Conservation (phyloP, 495 filamentous ascomycete genomes). For the Penicillium waksmanii region DNA sequence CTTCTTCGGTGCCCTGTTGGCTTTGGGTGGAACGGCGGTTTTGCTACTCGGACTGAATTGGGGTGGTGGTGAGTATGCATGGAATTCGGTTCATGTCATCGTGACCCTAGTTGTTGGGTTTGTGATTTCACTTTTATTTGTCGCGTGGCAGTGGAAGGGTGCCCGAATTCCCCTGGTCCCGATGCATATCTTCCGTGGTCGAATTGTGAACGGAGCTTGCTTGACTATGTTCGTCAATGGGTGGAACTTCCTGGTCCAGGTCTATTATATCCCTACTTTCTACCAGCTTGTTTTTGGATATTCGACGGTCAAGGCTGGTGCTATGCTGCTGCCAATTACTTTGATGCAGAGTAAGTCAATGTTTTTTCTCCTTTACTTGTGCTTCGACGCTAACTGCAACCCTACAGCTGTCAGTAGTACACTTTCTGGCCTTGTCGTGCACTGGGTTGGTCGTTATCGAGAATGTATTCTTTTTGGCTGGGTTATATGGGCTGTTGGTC, state of each 20-base stretch:
- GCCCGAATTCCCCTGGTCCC: constrained; percentile 32
- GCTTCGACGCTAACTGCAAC: neutral
- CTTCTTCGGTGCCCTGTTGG: constrained; percentile 44
- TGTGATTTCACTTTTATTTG: constrained; percentile 45
- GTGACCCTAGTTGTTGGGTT: constrained; percentile 51
- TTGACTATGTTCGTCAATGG: constrained; percentile 59
- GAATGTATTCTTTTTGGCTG: constrained; percentile 57
- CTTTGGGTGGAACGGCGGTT: constrained; percentile 46
- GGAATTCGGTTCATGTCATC: constrained; percentile 54
- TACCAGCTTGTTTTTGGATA: constrained; percentile 59
- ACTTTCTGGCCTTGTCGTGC: constrained; percentile 53
- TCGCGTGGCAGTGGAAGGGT: constrained; percentile 55
- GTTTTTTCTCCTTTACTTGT: neutral
- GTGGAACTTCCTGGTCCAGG: constrained; percentile 58
- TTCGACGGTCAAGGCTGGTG: constrained; percentile 52
- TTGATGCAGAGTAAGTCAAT: constrained; percentile 47
- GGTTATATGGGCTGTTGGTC: constrained; percentile 55
- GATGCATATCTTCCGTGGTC: constrained; percentile 54
- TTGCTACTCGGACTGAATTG: constrained; percentile 55
- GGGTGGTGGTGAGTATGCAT: constrained; percentile 55
- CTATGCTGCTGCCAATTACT: constrained; percentile 57
- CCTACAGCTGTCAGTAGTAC: constrained; percentile 46
- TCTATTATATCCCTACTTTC: constrained; percentile 60
- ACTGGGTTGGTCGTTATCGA: constrained; percentile 56
- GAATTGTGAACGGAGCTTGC: constrained; percentile 55